phyloP scores from a whole-genome alignment of 176 grass and related monocot species.

The Eragrostis curvula region DNA sequence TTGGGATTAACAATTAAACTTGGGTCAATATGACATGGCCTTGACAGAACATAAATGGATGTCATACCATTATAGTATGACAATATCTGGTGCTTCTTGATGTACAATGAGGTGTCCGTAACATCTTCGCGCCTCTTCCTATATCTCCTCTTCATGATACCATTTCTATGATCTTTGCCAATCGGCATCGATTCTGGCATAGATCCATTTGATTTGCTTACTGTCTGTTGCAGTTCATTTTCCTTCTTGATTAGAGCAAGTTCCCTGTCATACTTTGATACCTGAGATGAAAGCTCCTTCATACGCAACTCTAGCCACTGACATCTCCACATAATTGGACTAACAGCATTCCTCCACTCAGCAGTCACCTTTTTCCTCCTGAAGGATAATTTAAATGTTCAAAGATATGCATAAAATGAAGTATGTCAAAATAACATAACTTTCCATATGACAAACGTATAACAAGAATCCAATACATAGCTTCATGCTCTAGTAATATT shows the following conservation, averaged over 20 bases:
- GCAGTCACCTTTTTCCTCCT: conserved; percentile 89
- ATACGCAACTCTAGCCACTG: conserved; percentile 89
- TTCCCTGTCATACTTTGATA: conserved; percentile 83
- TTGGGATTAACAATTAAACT: conserved; percentile 15
- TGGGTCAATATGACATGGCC: conserved; percentile 9
- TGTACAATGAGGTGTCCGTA: conserved; percentile 62
- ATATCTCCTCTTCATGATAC: conserved; percentile 78
- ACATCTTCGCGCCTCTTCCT: conserved; percentile 77
- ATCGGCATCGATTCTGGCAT: conserved; percentile 49
- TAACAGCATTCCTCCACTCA: conserved; percentile 75
- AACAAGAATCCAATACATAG: conserved; percentile 1
- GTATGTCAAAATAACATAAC: conserved; percentile 21
- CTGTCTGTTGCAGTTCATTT: conserved; percentile 63
- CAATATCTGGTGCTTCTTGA: conserved; percentile 66
- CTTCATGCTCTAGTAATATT: conserved; percentile 1
- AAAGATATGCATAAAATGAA: conserved; percentile 30
- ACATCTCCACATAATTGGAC: conserved; percentile 77
- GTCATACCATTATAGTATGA: conserved; percentile 83
- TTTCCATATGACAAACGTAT: conserved; percentile 4
- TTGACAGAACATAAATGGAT: conserved; percentile 28
- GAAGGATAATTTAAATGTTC: conserved; percentile 32
- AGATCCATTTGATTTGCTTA: conserved; percentile 66
- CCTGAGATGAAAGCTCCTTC: conserved; percentile 70
- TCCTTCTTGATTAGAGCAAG: conserved; percentile 69
- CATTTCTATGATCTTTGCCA: conserved; percentile 52